phyloP scores from a whole-genome alignment of 139 green algal species.

The Edaphochlamys debaryana region DNA sequence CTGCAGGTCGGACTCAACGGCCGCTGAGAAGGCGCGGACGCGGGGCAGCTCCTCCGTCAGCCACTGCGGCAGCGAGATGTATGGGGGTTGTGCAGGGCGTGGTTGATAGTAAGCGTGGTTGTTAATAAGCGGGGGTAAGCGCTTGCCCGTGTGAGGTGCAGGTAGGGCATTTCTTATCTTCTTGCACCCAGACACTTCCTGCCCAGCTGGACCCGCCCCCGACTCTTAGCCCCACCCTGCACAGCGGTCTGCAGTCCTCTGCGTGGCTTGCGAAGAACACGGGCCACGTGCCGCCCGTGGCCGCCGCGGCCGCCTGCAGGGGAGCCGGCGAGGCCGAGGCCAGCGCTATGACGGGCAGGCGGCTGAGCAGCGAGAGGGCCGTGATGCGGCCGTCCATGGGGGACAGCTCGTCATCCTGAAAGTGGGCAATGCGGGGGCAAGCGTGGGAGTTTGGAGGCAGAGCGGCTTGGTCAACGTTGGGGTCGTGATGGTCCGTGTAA shows the following conservation, averaged over 20 bases:
- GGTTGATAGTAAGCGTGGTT: no score
- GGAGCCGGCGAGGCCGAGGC: not conserved
- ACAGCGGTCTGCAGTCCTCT: slow-evolving; percentile 1
- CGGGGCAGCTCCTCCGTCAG: slow-evolving; percentile 7
- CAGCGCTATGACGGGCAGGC: slow-evolving; percentile 1
- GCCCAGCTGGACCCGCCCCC: no score
- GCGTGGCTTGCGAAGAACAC: slow-evolving; percentile 30
- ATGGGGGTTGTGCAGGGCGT: no score
- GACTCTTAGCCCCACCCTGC: no score
- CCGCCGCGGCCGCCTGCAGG: not conserved
- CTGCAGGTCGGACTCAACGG: slow-evolving; percentile 1
- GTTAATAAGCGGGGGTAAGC: no score
- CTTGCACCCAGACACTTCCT: no score
- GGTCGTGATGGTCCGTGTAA: no score
- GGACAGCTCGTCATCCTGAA: slow-evolving; percentile 16
- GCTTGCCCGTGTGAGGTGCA: no score
- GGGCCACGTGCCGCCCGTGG: slow-evolving; percentile 22
- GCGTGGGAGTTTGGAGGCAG: no score
- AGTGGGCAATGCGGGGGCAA: no score
- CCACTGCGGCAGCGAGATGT: slow-evolving; percentile 7
- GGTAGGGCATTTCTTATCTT: no score
- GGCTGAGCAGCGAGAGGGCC: slow-evolving; percentile 22
- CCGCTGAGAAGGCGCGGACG: not conserved
- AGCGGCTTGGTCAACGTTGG: no score
- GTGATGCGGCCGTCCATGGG: slow-evolving; percentile 22